Evolutionary conservation across 1,284 basidiomycete species (phyloP), one percentile per base, ranked within the genome.

Genomic region (Boletus sp.): DNA sequence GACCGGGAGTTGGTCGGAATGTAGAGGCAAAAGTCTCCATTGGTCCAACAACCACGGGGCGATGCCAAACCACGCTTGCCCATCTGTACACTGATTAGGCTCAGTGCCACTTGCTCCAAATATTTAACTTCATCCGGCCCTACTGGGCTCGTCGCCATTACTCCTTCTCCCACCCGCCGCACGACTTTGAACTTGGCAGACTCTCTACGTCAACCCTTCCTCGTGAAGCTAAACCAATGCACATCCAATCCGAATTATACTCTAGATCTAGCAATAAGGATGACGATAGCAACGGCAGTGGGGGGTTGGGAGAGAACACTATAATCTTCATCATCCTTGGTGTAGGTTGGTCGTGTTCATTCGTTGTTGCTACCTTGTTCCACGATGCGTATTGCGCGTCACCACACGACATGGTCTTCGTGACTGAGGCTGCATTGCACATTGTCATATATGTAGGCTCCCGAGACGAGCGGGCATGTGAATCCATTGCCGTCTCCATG

Each of bases 311-410:
- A 35, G 6, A n/a, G 19, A 62, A 58, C 50, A 74, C 72, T 35
- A 52, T 66, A 38, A 59, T 74, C 52, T 70, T 71, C 53, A 71
- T 71, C 35, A 53, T 67, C 10, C 58, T 71, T 33, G 69, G 68
- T 54, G 59, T 69, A 72, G 70, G 69, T 71, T 60, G 61, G 69
- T 72, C 47, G 56, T 60, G 58, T 65, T 67, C 59, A 38, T 63
- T 62, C 58, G 19, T 56, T 19, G n/a, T 59, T 58, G 28, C 28
- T 38, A 3, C 21, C 35, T 52, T 50, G 55, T 50, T 60, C 51
- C 44, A 47, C 31, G 25, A 49, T 53, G 52, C 49, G 43, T 52
- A 47, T 25, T 50, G 37, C 48, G 38, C 23, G 48, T 59, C 57
- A 25, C 43, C 11, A 17, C 37, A 48, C 27, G 17, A 31, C 33